Percentiles rank a stretch among this genome's conserved stretches.
phyloP scores from a whole-genome alignment of 2,329 filamentous ascomycete species.

The Escovopsis sp. region DNA sequence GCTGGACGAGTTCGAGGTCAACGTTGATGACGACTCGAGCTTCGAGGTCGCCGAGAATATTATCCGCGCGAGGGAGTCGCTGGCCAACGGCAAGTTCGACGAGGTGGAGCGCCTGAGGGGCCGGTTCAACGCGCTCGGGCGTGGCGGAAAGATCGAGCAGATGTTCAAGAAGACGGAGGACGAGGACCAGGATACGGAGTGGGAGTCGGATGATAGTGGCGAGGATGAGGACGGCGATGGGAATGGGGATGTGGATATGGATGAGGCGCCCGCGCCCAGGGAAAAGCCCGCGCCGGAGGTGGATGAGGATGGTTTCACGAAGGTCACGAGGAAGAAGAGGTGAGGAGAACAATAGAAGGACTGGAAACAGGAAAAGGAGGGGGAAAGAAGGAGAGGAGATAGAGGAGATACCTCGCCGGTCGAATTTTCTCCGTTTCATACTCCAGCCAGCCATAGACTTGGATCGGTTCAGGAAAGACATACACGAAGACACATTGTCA shows the following conservation, averaged over 20 bases:
- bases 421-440: conserved; percentile 9
- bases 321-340: conserved; percentile 54
- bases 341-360: no score
- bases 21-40: conserved; percentile 78
- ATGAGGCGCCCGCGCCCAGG: conserved; percentile 47
- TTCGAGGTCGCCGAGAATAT: conserved; percentile 60
- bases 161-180: conserved; percentile 40
- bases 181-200: conserved; percentile 42
- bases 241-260: conserved; percentile 46
- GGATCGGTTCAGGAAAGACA: background rate
- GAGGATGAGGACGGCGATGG: conserved; percentile 35
- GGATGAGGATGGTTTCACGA: conserved; percentile 71
- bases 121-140: conserved; percentile 45
- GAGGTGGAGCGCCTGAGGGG: conserved; percentile 47
- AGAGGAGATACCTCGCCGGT: background rate
- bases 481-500: no score
- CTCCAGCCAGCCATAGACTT: conserved; percentile 9
- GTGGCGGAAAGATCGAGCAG: conserved; percentile 40
- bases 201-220: conserved; percentile 44
- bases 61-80: conserved; percentile 48
- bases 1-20: conserved; percentile 89
- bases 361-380: conserved; percentile 10
- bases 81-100: conserved; percentile 48
- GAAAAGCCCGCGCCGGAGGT: conserved; percentile 56
- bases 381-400: conserved; percentile 2